Evolutionary conservation across 352 stramenopile species (phyloP).

Genomic region (Aphanomyces stellatus): DNA sequence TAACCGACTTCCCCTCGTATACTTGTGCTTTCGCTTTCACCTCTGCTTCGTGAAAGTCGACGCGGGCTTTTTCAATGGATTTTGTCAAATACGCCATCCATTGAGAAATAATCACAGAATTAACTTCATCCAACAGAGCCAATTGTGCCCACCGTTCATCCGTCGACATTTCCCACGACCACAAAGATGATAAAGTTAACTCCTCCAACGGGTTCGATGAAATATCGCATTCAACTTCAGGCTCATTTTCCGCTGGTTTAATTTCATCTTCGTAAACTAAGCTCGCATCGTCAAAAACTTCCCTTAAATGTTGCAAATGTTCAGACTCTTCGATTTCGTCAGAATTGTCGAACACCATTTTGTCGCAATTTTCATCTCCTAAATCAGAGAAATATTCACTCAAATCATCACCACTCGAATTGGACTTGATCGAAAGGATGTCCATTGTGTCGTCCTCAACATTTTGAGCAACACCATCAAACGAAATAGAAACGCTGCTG

Average conservation of each 20-base stretch:
- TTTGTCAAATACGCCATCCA: conserved; percentile 24
- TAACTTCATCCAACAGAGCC: conserved; percentile 23
- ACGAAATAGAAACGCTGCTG: no score
- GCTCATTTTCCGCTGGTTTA: conserved; percentile 25
- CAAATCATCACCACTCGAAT: neutral
- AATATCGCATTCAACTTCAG: conserved; percentile 21
- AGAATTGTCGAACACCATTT: conserved; percentile 32
- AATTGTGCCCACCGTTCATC: conserved; percentile 46
- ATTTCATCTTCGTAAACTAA: conserved; percentile 28
- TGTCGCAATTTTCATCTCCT: conserved; percentile 31
- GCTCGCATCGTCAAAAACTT: conserved; percentile 46
- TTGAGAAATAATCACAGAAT: conserved; percentile 24
- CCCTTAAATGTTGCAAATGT: conserved; percentile 72
- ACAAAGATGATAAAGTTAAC: conserved; percentile 27
- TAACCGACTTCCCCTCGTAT: conserved; percentile 79
- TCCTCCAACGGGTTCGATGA: neutral
- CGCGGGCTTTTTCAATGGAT: conserved; percentile 36
- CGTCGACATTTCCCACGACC: conserved; percentile 67
- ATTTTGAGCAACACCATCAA: no score
- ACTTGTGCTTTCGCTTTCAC: conserved; percentile 52
- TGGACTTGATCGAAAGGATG: no score
- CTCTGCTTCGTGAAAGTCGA: conserved; percentile 48
- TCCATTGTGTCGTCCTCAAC: neutral
- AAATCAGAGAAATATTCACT: conserved; percentile 29
- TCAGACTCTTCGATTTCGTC: conserved; percentile 75